These are phyloP conservation scores for Rhizopus microsporus DNA, from an alignment of 371 early-diverging fungal species.

Conservation along the genomic window DNA sequence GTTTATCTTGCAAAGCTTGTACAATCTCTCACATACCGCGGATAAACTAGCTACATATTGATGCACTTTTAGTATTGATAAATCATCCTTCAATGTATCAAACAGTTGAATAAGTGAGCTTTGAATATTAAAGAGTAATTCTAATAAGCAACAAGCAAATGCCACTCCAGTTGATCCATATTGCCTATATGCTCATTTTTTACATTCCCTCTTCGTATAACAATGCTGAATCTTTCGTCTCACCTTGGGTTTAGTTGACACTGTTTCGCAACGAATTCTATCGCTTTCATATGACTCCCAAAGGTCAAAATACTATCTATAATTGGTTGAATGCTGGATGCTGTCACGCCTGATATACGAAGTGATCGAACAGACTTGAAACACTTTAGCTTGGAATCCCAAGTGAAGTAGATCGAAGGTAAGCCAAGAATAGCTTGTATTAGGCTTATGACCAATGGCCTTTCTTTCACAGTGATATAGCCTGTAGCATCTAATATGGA, in stretches of 20 bases:
- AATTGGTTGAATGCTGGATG: conserved; percentile 21
- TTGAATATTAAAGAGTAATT: conserved; percentile 42
- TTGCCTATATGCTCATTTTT: conserved; percentile 25
- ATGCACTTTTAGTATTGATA: conserved; percentile 35
- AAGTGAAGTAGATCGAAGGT: conserved; percentile 38
- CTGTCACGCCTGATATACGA: conserved; percentile 49
- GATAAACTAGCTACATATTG: conserved; percentile 32
- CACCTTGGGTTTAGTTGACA: conserved; percentile 42
- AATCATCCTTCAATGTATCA: conserved; percentile 11
- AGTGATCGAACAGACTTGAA: conserved; percentile 14
- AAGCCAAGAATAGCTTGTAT: conserved; percentile 29
- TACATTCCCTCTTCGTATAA: not conserved
- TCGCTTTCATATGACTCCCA: conserved; percentile 37
- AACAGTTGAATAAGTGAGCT: conserved; percentile 32
- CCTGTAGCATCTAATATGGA: conserved; percentile 22
- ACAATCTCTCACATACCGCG: conserved; percentile 10
- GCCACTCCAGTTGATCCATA: conserved; percentile 51
- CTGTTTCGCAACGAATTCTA: conserved; percentile 30
- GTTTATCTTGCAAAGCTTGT: conserved; percentile 5
- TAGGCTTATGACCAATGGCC: conserved; percentile 20
- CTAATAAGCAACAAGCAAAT: conserved; percentile 48
- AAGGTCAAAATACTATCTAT: conserved; percentile 33
- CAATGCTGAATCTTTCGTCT: not conserved
- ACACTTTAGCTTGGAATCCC: conserved; percentile 14
- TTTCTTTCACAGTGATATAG: conserved; percentile 18